These are phyloP conservation scores for Furcasterigmium furcatum DNA, from an alignment of 2,329 filamentous ascomycete species.

Conservation along the genomic window DNA sequence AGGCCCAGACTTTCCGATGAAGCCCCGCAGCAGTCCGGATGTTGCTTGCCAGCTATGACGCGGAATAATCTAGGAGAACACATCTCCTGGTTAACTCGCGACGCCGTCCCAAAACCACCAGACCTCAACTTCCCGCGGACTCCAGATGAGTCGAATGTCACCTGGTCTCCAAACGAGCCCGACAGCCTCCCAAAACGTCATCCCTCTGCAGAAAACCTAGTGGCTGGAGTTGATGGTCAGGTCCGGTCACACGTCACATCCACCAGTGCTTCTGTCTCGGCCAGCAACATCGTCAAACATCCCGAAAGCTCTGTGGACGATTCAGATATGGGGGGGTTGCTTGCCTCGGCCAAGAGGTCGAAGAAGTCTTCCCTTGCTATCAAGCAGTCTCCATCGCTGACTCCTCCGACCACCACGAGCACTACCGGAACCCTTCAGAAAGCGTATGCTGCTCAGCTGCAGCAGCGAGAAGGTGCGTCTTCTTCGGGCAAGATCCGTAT, in stretches of 20 bases:
- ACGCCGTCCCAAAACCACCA: constrained; percentile 37
- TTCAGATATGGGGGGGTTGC: constrained; percentile 40
- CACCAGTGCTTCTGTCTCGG: too few relatives aligned
- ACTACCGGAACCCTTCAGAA: constrained; percentile 17
- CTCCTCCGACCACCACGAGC: constrained; percentile 20
- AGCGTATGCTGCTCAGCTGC: constrained; percentile 10
- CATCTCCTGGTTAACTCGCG: constrained; percentile 54
- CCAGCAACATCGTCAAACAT: too few relatives aligned
- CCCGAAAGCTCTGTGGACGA: constrained; percentile 2
- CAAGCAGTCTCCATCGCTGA: constrained; percentile 32
- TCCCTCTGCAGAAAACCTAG: constrained; percentile 1
- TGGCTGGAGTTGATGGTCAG: too few relatives aligned
- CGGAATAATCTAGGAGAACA: constrained; percentile 58
- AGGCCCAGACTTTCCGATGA: constrained; percentile 7
- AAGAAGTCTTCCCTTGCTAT: constrained; percentile 42
- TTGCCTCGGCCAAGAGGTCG: constrained; percentile 37
- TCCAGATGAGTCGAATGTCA: constrained; percentile 17
- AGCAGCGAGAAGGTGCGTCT: constrained; percentile 11
- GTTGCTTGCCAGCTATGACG: constrained; percentile 46
- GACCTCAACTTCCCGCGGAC: constrained; percentile 31
- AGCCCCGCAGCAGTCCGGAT: constrained; percentile 1
- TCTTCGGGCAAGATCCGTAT: background rate
- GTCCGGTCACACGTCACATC: too few relatives aligned
- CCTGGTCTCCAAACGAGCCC: constrained; percentile 7
- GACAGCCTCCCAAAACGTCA: background rate